These are phyloP conservation scores for Phytomonas sp. DNA, from an alignment of 208 protist genomes.

Conservation along the genomic window DNA sequence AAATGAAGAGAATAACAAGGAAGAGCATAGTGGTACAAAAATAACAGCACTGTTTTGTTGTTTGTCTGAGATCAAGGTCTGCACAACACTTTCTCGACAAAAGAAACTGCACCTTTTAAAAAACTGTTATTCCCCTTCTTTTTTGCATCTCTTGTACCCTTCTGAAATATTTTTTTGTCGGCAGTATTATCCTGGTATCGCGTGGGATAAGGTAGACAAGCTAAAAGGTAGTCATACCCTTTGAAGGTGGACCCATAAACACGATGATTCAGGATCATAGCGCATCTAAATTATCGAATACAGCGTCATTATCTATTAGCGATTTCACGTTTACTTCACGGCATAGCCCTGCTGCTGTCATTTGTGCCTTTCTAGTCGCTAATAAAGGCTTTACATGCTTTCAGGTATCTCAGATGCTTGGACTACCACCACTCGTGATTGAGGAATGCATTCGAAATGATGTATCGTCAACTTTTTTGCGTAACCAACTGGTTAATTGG, in stretches of 20 bases:
- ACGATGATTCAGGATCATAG: not conserved
- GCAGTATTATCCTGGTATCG: not conserved
- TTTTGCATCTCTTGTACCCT: not conserved
- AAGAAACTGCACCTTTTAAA: not conserved
- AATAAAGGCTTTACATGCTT: constrained; percentile 25
- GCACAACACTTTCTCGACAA: not conserved
- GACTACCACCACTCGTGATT: constrained; percentile 54
- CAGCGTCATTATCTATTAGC: not conserved
- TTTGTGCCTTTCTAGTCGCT: constrained; percentile 65
- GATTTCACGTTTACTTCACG: constrained; percentile 6
- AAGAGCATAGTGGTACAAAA: not conserved
- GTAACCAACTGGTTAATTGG: constrained; percentile 53
- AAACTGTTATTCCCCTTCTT: not conserved
- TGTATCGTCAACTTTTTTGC: constrained; percentile 49
- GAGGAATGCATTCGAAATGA: constrained; percentile 73
- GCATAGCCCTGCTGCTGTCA: constrained; percentile 38
- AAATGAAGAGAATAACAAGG: not conserved
- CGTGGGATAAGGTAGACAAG: not conserved
- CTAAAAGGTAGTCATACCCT: not conserved
- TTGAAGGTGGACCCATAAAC: not conserved
- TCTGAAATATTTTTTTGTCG: not conserved
- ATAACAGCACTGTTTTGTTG: not conserved
- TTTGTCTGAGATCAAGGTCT: not conserved
- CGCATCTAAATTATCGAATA: not conserved
- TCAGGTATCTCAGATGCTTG: constrained; percentile 37